Base-by-base conservation (phyloP, 2,329 filamentous ascomycete genomes). In the Pseudogymnoascus sp. region DNA sequence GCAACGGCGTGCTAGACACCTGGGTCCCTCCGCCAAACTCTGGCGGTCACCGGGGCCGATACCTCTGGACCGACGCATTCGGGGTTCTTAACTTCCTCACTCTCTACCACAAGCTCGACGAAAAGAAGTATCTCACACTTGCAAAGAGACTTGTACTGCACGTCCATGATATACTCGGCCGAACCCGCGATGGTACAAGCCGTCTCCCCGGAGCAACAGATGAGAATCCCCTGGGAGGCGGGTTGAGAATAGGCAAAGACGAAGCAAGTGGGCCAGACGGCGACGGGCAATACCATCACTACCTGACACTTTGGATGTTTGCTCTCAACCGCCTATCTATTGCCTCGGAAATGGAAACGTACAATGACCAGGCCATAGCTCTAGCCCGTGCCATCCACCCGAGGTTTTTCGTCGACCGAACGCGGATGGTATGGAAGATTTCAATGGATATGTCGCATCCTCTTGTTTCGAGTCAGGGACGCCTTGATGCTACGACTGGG, bases 281-380 rank as follows among this genome's bases (percentile, higher is more conserved):
- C 6, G 83, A 86, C 68, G 83, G 83, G 2, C 83, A 86, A 69
- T 85, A 86, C 64, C 81, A 84, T 66, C 83, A 85, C 66, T 85
- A 85, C 65, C 73, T 85, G 17, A 85, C 82, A 0, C 68, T 85
- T 4, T 86, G 83, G 83, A 84, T 85, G 82, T 85, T 84, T 68
- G 82, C 83, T 1, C 74, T 86, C 4, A 84, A 83, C 67, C 75
- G 83, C 1, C 73, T 84, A 41, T 75, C 79, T 0, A 64, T 79
- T 36, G 82, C 80, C 2, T 76, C 78, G 0, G 73, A 73, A 0
- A 76, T 84, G 21, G 66, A 69, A 8, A 66, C 64, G 6, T 85
- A 79, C 65, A 84, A 84, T 64, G 71, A 74, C 29, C 74, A 80
- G 59, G 83, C 81, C 0, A 74, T 84, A 2, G 73, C 79, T 62